Base-by-base conservation (phyloP, 257 asterid genomes). In the Solanum sparsipilum region DNA sequence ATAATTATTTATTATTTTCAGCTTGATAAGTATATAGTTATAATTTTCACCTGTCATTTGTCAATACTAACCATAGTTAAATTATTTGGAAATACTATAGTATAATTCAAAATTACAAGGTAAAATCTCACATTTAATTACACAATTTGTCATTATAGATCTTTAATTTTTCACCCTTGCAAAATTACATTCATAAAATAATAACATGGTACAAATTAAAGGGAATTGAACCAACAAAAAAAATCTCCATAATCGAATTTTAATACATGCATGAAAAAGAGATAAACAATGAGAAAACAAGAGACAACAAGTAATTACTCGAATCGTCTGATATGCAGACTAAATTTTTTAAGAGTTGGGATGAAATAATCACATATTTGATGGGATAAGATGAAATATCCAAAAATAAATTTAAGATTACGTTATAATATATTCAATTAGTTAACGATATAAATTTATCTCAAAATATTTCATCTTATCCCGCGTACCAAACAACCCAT, bases 401-500 rank as follows among this genome's bases (percentile, higher is more conserved):
- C 2, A 2, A 1, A 3, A 27, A 68, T 29, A 29, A 70, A 13
- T 29, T 70, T 13, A 0, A 13, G 5, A 70, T 13, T 70, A 15
- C 0, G 0, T 65, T 65, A 11, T n/a, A 65, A 3, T 63, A 9
- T 11, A 1, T 25, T 67, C 4, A 67, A 23, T 25, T 25, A 5
- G 1, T 2, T 10, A n/a, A 63, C 7, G 4, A n/a, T 60, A 27
- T 13, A 6, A 70, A 29, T 6, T 29, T 70, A 70, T 29, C 16
- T 1, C 18, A 6, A 68, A 0, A 27, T 27, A 29, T 68, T 7
- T 1, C 5, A 27, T 13, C 20, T 68, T 68, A 68, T 27, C 21
- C 11, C 5, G 4, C 23, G 0, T 70, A 70, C 23, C 23, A 29
- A 29, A 29, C 6, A 0, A 29, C 0, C 23, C 1, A 0, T 13